Conservation (phyloP, 2,329 filamentous ascomycete genomes). For the Fusarium palustre region DNA sequence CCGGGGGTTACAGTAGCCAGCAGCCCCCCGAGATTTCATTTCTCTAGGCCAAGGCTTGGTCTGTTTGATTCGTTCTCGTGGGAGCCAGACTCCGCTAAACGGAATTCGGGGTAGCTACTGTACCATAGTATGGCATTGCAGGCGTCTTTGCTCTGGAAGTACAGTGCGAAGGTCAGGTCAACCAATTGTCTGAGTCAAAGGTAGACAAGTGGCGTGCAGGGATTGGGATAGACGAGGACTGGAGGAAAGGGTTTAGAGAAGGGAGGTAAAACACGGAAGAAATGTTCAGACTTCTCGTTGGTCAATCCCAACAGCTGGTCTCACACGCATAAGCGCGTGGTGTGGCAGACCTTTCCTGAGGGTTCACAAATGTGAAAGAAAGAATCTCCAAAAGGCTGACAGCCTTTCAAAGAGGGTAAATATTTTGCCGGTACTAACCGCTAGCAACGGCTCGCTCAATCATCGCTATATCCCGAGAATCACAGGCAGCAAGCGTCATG, state of each 20-base stretch:
- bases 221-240: constrained; percentile 31
- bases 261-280: constrained; percentile 47
- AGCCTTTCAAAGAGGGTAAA: neutral
- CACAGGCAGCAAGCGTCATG: constrained; percentile 32
- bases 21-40: constrained; percentile 39
- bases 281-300: constrained; percentile 30
- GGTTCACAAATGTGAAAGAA: constrained; percentile 9
- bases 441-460: neutral
- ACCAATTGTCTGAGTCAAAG: constrained; percentile 23
- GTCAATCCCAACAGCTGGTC: constrained; percentile 31
- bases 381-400: neutral
- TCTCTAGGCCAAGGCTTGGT: neutral
- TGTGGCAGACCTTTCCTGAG: constrained; percentile 30
- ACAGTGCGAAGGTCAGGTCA: constrained; percentile 1
- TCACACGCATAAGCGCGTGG: constrained; percentile 38
- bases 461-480: constrained; percentile 6
- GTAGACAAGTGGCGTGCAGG: constrained; percentile 40
- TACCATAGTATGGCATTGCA: constrained; percentile 15
- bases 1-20: constrained; percentile 25
- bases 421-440: constrained; percentile 22
- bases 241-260: constrained; percentile 25
- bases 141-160: constrained; percentile 6
- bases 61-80: constrained; percentile 5
- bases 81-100: constrained; percentile 44
- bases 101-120: constrained; percentile 45